Evolutionary conservation across 305 asterid genomes (phyloP), one percentile per base, ranked within the genome.

Genomic region (Lippia alba): DNA sequence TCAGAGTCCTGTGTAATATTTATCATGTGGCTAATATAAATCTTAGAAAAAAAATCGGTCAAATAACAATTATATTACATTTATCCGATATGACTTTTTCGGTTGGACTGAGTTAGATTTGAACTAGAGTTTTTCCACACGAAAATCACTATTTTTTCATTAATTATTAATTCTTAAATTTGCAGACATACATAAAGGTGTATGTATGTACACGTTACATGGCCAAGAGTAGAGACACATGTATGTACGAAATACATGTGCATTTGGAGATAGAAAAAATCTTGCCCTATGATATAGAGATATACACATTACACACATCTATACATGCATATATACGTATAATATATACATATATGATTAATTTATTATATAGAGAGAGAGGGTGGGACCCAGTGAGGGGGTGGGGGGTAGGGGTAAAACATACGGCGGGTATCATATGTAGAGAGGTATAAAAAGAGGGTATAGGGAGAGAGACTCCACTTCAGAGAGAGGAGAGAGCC

Each of bases 361-460:
- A n/a, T n/a, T n/a, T 6, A 9, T 44, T 36, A 18, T 65, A 17
- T 45, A 60, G 40, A 20, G 55, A 7, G 57, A 66, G 64, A 4
- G n/a, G n/a, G n/a, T 17, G 57, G 78, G 70, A 60, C 49, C 49
- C 49, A 14, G 32, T 14, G 12, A 15, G 8, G 17, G 19, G 6
- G 11, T 6, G 45, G 51, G n/a, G n/a, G n/a, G n/a, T 14, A 3
- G 15, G 48, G 32, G 51, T 44, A 15, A 55, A 45, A n/a, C n/a
- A 48, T 67, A 56, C 67, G 68, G 78, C 62, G 76, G 71, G 78
- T 41, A 54, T 74, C 68, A 41, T 24, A 3, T 34, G 66, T 61
- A 40, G 57, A 41, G 80, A 49, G 61, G 76, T 78, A 82, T 76
- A 82, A 66, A 82, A 55, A 2, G 66, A 46, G 72, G 76, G 39